A percentile compares a stretch with the other conserved stretches of the same genome.
Conservation (phyloP, 1,284 basidiomycete genomes). For the Puccinia polysora region DNA sequence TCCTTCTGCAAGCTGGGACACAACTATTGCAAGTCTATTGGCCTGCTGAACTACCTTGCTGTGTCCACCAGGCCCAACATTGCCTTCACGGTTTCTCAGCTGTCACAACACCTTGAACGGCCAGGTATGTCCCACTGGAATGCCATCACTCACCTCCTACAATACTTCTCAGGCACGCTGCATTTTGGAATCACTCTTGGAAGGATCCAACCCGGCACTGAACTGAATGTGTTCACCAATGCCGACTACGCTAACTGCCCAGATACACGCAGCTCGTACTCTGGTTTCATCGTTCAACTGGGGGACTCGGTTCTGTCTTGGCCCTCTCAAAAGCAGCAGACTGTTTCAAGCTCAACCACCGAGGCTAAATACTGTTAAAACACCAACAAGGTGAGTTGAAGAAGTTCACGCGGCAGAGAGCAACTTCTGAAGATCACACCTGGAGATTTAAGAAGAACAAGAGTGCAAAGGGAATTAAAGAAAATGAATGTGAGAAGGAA, state of each 20-base stretch:
- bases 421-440: too few relatives aligned
- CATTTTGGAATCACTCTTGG: neutral
- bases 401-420: too few relatives aligned
- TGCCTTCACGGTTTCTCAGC: neutral
- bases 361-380: neutral
- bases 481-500: too few relatives aligned
- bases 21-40: neutral
- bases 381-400: too few relatives aligned
- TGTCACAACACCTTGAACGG: constrained; percentile 2
- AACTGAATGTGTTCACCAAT: neutral
- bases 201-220: neutral
- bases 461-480: too few relatives aligned
- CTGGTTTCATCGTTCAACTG: neutral
- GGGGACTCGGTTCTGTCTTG: neutral
- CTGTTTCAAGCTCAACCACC: neutral
- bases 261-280: neutral
- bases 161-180: neutral
- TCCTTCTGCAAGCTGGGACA: neutral
- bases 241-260: neutral
- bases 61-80: neutral
- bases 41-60: too few relatives aligned
- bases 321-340: neutral
- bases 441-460: too few relatives aligned
- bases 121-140: constrained; percentile 2
- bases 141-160: neutral